Evolutionary conservation across 345 rosid genomes (phyloP).

Genomic region (Mercurialis annua): DNA sequence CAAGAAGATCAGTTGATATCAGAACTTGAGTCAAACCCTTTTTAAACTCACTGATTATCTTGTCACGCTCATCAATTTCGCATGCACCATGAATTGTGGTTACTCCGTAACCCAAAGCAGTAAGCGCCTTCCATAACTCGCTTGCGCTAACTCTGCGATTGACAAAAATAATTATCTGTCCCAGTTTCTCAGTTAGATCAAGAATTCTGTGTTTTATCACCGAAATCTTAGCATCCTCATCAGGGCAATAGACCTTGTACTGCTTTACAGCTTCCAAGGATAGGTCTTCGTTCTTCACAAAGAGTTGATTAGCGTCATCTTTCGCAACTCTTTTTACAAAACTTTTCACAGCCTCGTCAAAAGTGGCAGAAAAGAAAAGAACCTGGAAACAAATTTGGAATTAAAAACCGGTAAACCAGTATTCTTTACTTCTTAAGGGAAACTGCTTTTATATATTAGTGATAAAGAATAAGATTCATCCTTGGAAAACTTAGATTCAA

Average conservation of each 20-base stretch:
- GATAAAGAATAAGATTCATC: neutral
- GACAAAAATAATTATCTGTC: constrained; percentile 84
- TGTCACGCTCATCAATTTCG: constrained; percentile 62
- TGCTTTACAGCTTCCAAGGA: constrained; percentile 85
- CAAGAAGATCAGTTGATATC: constrained; percentile 84
- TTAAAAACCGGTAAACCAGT: neutral
- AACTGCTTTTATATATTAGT: neutral
- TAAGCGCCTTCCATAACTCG: constrained; percentile 59
- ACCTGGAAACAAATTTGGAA: constrained; percentile 39
- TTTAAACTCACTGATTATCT: constrained; percentile 80
- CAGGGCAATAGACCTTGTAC: constrained; percentile 83
- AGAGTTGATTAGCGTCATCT: constrained; percentile 71
- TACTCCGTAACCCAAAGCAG: constrained; percentile 69
- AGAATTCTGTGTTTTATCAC: constrained; percentile 80
- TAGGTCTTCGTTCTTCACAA: constrained; percentile 86
- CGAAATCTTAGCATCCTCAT: constrained; percentile 58
- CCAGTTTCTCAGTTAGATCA: constrained; percentile 76
- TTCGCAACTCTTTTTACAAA: constrained; percentile 58
- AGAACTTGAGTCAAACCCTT: constrained; percentile 84
- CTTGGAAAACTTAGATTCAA: too few relatives aligned
- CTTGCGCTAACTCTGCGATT: constrained; percentile 57
- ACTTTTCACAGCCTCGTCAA: constrained; percentile 72
- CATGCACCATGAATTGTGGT: constrained; percentile 77
- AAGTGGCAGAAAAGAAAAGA: constrained; percentile 92
- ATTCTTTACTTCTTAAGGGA: neutral